Conservation (phyloP, 768 basidiomycete genomes). For the Russula emetica region DNA sequence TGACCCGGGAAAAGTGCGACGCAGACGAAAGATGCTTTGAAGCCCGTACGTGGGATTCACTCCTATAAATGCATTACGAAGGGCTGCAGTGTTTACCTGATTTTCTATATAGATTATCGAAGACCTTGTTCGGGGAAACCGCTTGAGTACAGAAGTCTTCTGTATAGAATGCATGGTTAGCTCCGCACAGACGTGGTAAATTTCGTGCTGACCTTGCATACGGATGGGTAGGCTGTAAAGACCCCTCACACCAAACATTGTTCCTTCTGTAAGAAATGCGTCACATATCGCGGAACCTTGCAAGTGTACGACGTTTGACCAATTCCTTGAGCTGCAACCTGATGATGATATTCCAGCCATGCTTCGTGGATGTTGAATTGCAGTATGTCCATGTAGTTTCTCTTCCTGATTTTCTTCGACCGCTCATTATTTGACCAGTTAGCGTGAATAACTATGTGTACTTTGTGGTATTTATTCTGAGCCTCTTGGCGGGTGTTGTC, state of each 20-base stretch:
- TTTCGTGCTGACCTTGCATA: neutral
- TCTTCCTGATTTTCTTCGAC: too few species aligned
- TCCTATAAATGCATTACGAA: too few species aligned
- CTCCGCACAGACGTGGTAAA: too few species aligned
- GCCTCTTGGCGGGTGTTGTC: neutral
- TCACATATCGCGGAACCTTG: neutral
- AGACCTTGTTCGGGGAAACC: neutral
- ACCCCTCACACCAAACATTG: conserved; percentile 1
- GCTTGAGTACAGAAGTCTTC: neutral
- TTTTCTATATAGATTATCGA: neutral
- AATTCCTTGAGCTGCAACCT: neutral
- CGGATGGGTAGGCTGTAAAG: neutral
- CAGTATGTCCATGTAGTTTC: too few species aligned
- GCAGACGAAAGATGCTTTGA: neutral
- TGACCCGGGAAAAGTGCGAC: conserved; percentile 15
- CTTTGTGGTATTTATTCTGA: neutral
- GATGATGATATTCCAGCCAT: conserved; percentile 2
- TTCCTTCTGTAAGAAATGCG: conserved; percentile 11
- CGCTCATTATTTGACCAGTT: too few species aligned
- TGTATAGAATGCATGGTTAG: conserved; percentile 16
- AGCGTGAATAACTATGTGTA: conserved; percentile 11
- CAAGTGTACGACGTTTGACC: neutral
- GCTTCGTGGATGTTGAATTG: conserved; percentile 4
- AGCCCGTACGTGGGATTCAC: too few species aligned
- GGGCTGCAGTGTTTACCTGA: neutral